Evolutionary conservation across 2,329 filamentous ascomycete species (phyloP).

Genomic region (Cadophora sp.): DNA sequence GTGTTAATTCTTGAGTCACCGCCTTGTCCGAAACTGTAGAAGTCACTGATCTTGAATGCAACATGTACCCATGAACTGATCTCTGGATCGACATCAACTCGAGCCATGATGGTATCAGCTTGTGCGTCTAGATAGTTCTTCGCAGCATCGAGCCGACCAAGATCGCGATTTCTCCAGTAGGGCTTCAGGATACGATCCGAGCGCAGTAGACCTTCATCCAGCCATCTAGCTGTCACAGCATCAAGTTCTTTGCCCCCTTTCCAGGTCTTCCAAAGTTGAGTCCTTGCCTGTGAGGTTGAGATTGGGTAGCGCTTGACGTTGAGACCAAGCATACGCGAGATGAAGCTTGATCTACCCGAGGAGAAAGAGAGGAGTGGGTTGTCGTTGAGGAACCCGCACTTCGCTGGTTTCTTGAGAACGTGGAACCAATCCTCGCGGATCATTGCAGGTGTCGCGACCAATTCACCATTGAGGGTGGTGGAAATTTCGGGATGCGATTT

Average conservation of each 20-base stretch:
- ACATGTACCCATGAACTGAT: slow-evolving; percentile 46
- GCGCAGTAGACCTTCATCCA: slow-evolving; percentile 54
- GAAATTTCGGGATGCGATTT: slow-evolving; percentile 55
- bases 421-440: slow-evolving; percentile 55
- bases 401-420: slow-evolving; percentile 52
- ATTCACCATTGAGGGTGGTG: slow-evolving; percentile 56
- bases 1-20: slow-evolving; percentile 48
- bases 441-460: slow-evolving; percentile 59
- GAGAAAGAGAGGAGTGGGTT: slow-evolving; percentile 58
- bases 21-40: slow-evolving; percentile 48
- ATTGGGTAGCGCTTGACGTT: slow-evolving; percentile 49
- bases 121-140: slow-evolving; percentile 50
- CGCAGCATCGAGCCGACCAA: slow-evolving; percentile 48
- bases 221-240: slow-evolving; percentile 53
- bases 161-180: slow-evolving; percentile 50
- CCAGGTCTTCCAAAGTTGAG: slow-evolving; percentile 55
- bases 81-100: slow-evolving; percentile 44
- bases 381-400: slow-evolving; percentile 54
- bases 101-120: slow-evolving; percentile 44
- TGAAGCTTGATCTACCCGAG: slow-evolving; percentile 37
- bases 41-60: slow-evolving; percentile 47
- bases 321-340: slow-evolving; percentile 46
- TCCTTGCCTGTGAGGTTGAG: slow-evolving; percentile 53
- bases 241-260: slow-evolving; percentile 52
- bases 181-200: slow-evolving; percentile 49